Percentiles rank a stretch among this genome's conserved stretches.
These are phyloP conservation scores for Coniophora puteana DNA, from an alignment of 1,284 basidiomycete genomes.

Conservation along the genomic window DNA sequence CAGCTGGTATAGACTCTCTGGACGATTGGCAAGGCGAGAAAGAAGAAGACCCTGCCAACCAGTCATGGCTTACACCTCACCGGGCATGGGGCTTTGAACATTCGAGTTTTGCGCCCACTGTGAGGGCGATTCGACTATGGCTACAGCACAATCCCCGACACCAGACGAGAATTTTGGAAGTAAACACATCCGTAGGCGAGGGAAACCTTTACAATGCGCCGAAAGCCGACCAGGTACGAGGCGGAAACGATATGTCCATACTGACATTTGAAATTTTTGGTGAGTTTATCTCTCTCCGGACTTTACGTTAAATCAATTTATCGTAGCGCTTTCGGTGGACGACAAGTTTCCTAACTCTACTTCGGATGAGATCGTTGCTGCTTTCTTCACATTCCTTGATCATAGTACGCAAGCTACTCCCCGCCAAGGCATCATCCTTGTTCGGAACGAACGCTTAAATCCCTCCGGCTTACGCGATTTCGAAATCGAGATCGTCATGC, in stretches of 20 bases:
- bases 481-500: conserved; percentile 53
- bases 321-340: conserved; percentile 58
- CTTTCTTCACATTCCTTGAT: conserved; percentile 67
- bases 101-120: conserved; percentile 59
- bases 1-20: conserved; percentile 45
- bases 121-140: conserved; percentile 50
- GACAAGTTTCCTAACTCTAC: conserved; percentile 69
- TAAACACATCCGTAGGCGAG: no score
- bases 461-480: conserved; percentile 40
- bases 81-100: conserved; percentile 71
- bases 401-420: conserved; percentile 29
- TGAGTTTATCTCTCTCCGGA: conserved; percentile 27
- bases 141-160: conserved; percentile 29
- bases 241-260: conserved; percentile 77
- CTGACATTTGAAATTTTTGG: conserved; percentile 86
- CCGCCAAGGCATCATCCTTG: conserved; percentile 61
- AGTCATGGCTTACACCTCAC: conserved; percentile 4
- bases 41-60: conserved; percentile 1
- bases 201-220: no score
- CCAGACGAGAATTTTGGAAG: no score
- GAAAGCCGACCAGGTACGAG: no score
- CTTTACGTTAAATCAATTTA: neutral
- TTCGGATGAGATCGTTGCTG: conserved; percentile 66
- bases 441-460: conserved; percentile 39
- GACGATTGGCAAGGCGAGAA: conserved; percentile 45